These are phyloP conservation scores for Fusarium beomiforme DNA, from an alignment of 2,329 filamentous ascomycete genomes.

Conservation along the genomic window DNA sequence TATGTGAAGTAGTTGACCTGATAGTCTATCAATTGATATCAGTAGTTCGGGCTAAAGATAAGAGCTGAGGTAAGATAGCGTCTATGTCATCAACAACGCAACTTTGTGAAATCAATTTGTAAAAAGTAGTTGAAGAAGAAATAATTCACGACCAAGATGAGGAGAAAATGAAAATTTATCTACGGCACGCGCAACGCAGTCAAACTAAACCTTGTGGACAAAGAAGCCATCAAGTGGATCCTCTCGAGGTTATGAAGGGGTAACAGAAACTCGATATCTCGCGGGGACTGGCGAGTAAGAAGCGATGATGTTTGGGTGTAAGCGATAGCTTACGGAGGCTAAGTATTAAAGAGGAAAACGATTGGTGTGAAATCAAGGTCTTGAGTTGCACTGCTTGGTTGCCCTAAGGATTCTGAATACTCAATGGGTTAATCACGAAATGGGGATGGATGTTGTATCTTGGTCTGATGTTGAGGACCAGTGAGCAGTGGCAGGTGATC, in stretches of 20 bases:
- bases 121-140: not conserved
- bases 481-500: not conserved
- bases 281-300: slow-evolving; percentile 40
- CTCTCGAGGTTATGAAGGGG: slow-evolving; percentile 42
- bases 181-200: slow-evolving; percentile 15
- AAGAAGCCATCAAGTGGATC: slow-evolving; percentile 45
- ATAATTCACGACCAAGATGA: not conserved
- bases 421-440: not conserved
- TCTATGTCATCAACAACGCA: slow-evolving; percentile 1
- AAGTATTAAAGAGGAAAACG: slow-evolving; percentile 5
- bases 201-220: slow-evolving; percentile 33
- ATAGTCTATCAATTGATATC: not conserved
- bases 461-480: slow-evolving; percentile 20
- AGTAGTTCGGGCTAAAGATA: slow-evolving; percentile 3
- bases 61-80: slow-evolving; percentile 17
- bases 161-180: slow-evolving; percentile 22
- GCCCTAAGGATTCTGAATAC: not conserved
- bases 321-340: slow-evolving; percentile 24
- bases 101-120: not conserved
- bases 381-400: not conserved
- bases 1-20: not conserved
- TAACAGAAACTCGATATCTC: slow-evolving; percentile 46
- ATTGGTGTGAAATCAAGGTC: slow-evolving; percentile 4
- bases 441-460: not conserved
- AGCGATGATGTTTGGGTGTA: not conserved